Evolutionary conservation across 1,139 yeast genomes (phyloP), one percentile per base, ranked within the genome.

Genomic region (Geotrichum europaeum): DNA sequence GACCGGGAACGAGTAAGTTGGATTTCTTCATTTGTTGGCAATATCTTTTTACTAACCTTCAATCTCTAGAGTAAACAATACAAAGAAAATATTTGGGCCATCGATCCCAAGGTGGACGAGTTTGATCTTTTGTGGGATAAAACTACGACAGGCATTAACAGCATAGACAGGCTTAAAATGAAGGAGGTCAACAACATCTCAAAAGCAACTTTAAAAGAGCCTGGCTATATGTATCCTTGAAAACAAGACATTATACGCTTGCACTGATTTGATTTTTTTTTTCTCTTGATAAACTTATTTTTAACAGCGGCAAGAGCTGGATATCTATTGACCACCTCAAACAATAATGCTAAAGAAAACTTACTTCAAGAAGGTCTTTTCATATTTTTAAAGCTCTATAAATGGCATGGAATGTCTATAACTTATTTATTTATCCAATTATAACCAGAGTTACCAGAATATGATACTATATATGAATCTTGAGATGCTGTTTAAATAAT

Each of bases 61-160:
- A 40, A 40, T 32, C 13, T 34, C 6, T 43, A 59, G 62, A 57
- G 87, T 66, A 90, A 90, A 70, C 79, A 88, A 62, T 82, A 87
- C 18, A 88, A 89, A 67, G 96, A 90, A 69, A 81, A 79, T 28
- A 76, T 85, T 43, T 89, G 96, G 96, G 81, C 84, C 15, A 84
- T 87, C 63, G 80, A 81, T 20, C 76, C 47, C 47, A 40, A 77
- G 59, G 77, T 40, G 58, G 77, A 76, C 2, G 96, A 89, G 69
- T 88, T 89, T 67, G 75, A 80, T 36, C 73, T 76, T 45, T 75
- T 83, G 54, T 88, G 91, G 89, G 78, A 79, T 56, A 78, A 79
- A 52, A 75, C 76, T 22, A 56, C 65, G 55, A 77, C 79, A 6
- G 76, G 73, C 7, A 73, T 84, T 59, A 77, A 78, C 52, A 78